Conservation (phyloP, 2,329 filamentous ascomycete species). For the Fusarium sp. region DNA sequence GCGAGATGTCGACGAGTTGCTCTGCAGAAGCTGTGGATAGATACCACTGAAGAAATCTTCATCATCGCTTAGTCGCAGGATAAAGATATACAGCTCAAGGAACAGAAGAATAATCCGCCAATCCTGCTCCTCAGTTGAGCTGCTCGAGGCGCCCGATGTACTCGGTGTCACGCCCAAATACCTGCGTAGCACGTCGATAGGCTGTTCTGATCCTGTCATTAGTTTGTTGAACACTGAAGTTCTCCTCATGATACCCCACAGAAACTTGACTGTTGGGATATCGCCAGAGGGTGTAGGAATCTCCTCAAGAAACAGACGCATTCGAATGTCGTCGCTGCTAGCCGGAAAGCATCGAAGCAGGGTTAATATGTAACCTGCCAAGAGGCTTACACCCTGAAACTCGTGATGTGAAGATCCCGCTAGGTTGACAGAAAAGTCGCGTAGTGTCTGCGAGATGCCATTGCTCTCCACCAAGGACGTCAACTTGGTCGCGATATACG, state of each 20-base stretch:
- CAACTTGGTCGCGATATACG: slow-evolving; percentile 71
- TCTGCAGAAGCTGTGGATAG: slow-evolving; percentile 50
- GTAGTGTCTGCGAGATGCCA: slow-evolving; percentile 65
- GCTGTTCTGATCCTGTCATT: slow-evolving; percentile 43
- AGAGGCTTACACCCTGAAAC: slow-evolving; percentile 62
- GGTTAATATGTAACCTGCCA: slow-evolving; percentile 87
- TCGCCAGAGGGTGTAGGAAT: slow-evolving; percentile 60
- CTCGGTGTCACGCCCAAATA: slow-evolving; percentile 46
- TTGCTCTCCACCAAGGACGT: slow-evolving; percentile 75
- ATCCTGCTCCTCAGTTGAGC: slow-evolving; percentile 58
- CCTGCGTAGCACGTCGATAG: slow-evolving; percentile 44
- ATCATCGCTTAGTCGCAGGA: slow-evolving; percentile 91
- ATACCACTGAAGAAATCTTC: slow-evolving; percentile 85
- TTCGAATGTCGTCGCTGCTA: slow-evolving; percentile 85
- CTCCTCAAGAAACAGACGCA: slow-evolving; percentile 79
- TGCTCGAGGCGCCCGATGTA: slow-evolving; percentile 41
- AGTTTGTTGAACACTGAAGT: slow-evolving; percentile 53
- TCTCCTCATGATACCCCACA: slow-evolving; percentile 72
- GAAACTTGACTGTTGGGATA: slow-evolving; percentile 67
- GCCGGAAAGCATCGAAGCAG: slow-evolving; percentile 84
- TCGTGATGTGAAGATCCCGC: slow-evolving; percentile 45
- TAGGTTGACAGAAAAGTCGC: slow-evolving; percentile 47
- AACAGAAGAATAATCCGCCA: slow-evolving; percentile 92
- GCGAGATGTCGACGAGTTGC: slow-evolving; percentile 54
- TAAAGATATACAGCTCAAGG: slow-evolving; percentile 91